Base-by-base conservation (phyloP, 2,329 filamentous ascomycete species). In the Penicillium sp. region DNA sequence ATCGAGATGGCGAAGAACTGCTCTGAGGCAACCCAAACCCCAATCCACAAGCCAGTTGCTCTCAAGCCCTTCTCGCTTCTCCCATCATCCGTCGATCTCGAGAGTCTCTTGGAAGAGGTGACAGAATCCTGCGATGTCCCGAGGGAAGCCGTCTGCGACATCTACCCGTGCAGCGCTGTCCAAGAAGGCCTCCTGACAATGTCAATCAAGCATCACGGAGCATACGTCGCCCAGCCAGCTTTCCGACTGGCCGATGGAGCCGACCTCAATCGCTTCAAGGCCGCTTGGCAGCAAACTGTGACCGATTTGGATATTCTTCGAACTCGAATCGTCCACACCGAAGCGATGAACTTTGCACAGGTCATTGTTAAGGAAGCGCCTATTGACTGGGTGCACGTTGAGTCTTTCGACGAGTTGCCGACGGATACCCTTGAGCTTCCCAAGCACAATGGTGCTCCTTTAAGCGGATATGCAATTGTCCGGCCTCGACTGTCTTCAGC, bases 181-280 rank as follows among this genome's bases (percentile, higher is more conserved):
- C 79, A 81, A 63, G 78, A 80, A 63, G 77, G 77, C 8, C 69
- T 81, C n/a, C 60, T 83, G 53, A 79, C 81, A 1, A 72, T 83
- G n/a, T 81, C 80, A 0, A 71, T 79, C 25, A 79, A 80, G 63
- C 75, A 81, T 45, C 67, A 71, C 12, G 80, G 80, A 14, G 78
- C 81, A 4, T 84, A 84, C 59, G 75, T 83, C 38, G 80, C 79
- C 6, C 78, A 81, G 52, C 78, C 79, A 39, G 67, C 79, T 0
- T 76, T 81, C 52, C 68, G 69, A 4, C 74, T 84, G 2, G 69
- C 75, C 0, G 55, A 67, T 4, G 57, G 71, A 3, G 64, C 81
- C 5, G 73, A 83, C 57, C 42, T 82, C 3, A 65, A 67, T 7
- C 73, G 71, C 31, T 80, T 83, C 71, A 81, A 79, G 60, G 64